Percentiles rank a stretch among this genome's conserved stretches.
Evolutionary conservation across 768 basidiomycete species (phyloP).

Genomic region (Pulveroboletus sp.): DNA sequence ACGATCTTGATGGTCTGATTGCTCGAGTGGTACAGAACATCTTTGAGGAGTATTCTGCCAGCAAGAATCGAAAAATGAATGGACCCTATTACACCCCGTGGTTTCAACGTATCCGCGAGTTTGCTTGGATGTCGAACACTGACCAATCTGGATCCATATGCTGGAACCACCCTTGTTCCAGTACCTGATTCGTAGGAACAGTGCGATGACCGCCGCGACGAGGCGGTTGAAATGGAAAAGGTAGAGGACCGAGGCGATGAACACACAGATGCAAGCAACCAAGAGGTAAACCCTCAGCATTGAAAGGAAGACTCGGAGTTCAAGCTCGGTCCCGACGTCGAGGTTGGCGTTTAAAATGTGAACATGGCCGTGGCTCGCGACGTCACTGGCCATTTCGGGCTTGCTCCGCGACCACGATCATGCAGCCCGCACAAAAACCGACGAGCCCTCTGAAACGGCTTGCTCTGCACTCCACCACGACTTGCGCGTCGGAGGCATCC

Average conservation of each 20-base stretch:
- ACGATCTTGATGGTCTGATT: slow-evolving; percentile 85
- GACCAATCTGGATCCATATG: slow-evolving; percentile 82
- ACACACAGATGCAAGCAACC: slow-evolving; percentile 56
- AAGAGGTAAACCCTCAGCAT: slow-evolving; percentile 64
- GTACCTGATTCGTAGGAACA: slow-evolving; percentile 61
- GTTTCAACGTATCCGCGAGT: not conserved
- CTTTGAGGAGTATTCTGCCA: slow-evolving; percentile 84
- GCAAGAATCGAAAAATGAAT: slow-evolving; percentile 86
- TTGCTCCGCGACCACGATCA: slow-evolving; percentile 1
- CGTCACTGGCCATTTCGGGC: not conserved
- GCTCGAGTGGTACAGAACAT: slow-evolving; percentile 85
- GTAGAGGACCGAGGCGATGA: slow-evolving; percentile 59
- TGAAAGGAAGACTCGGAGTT: not conserved
- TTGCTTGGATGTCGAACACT: slow-evolving; percentile 15
- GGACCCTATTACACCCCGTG: slow-evolving; percentile 52
- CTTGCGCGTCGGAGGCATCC: slow-evolving; percentile 67
- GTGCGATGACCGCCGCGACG: slow-evolving; percentile 62
- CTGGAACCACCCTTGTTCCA: slow-evolving; percentile 80
- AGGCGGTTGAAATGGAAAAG: slow-evolving; percentile 92
- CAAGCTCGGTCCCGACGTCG: not conserved
- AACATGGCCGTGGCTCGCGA: not conserved
- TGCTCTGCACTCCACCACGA: slow-evolving; percentile 67
- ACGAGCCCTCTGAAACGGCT: slow-evolving; percentile 54
- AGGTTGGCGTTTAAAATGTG: slow-evolving; percentile 1
- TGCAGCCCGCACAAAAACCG: slow-evolving; percentile 28